phyloP scores from a whole-genome alignment of 768 basidiomycete species.

The Boletus rubropictus region DNA sequence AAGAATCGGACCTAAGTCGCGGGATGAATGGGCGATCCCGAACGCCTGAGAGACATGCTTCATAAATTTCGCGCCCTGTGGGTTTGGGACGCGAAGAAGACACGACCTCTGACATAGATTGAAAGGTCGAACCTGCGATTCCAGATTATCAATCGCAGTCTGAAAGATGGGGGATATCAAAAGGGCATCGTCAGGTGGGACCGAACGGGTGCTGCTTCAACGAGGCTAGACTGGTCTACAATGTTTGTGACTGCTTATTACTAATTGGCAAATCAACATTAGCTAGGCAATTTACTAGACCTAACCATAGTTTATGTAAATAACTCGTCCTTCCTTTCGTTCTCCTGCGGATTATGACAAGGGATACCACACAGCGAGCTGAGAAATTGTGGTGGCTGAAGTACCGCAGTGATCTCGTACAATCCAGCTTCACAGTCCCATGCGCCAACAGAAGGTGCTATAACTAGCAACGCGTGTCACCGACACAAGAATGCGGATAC shows the following conservation, averaged over 20 bases:
- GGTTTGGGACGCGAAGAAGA: conserved; percentile 24
- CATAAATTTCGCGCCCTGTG: conserved; percentile 47
- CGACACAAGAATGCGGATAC: conserved; percentile 29
- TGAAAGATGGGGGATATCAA: conserved; percentile 14
- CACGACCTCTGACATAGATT: conserved; percentile 25
- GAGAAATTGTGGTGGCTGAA: conserved; percentile 7
- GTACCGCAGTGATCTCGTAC: conserved; percentile 22
- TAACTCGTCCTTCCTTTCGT: conserved; percentile 17
- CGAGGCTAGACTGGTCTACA: conserved; percentile 18
- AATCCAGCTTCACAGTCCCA: conserved; percentile 24
- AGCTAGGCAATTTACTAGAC: conserved; percentile 8
- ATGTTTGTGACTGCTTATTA: conserved; percentile 33
- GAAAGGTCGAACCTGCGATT: conserved; percentile 17
- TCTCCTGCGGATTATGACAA: conserved; percentile 12
- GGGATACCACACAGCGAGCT: conserved; percentile 5
- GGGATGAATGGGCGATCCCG: conserved; percentile 54
- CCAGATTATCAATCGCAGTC: conserved; percentile 13
- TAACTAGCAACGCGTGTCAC: conserved; percentile 16
- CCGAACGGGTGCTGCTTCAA: conserved; percentile 6
- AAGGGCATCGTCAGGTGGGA: conserved; percentile 26
- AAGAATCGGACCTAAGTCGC: conserved; percentile 50
- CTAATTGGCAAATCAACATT: conserved; percentile 11
- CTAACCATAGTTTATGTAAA: conserved; percentile 28
- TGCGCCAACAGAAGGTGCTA: conserved; percentile 7
- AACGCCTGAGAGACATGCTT: conserved; percentile 47